Evolutionary conservation across 2,329 filamentous ascomycete species (phyloP).

Genomic region (Arthroderma sp.): DNA sequence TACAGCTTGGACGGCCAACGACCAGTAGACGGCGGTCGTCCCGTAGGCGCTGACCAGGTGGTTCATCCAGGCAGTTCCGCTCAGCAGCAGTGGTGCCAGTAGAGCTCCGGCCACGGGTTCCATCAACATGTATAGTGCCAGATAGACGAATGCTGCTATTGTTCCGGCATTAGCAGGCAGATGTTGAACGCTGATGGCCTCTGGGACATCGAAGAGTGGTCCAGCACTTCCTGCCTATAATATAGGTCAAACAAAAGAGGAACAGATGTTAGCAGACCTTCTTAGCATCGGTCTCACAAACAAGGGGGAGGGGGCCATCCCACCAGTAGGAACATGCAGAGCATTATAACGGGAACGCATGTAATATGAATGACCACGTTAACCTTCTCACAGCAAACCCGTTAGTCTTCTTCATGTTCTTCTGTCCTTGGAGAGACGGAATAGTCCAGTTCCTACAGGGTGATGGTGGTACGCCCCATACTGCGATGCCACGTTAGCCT

Average conservation of each 20-base stretch:
- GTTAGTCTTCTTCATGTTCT: slow-evolving; percentile 6
- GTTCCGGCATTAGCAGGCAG: slow-evolving; percentile 51
- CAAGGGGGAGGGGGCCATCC: background rate
- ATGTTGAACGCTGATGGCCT: slow-evolving; percentile 43
- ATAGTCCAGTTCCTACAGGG: slow-evolving; percentile 27
- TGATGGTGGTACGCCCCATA: slow-evolving; percentile 57
- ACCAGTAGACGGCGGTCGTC: slow-evolving; percentile 49
- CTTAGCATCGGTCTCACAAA: too few species aligned
- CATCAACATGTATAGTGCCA: slow-evolving; percentile 73
- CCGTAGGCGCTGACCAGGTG: slow-evolving; percentile 56
- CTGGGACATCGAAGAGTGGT: slow-evolving; percentile 42
- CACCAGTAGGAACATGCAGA: slow-evolving; percentile 50
- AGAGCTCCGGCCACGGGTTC: slow-evolving; percentile 82
- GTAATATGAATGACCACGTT: slow-evolving; percentile 53
- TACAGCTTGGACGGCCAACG: slow-evolving; percentile 56
- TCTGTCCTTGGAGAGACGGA: background rate
- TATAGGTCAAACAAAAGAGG: background rate
- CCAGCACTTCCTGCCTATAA: slow-evolving; percentile 45
- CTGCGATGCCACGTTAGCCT: slow-evolving; percentile 27
- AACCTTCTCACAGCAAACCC: slow-evolving; percentile 36
- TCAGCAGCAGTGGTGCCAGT: slow-evolving; percentile 64
- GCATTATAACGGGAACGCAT: slow-evolving; percentile 50
- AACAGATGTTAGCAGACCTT: background rate
- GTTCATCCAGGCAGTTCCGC: slow-evolving; percentile 61
- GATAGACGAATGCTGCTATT: slow-evolving; percentile 50